These are phyloP conservation scores for Decorospora gaudefroyi DNA, from an alignment of 2,329 filamentous ascomycete genomes.

Conservation along the genomic window DNA sequence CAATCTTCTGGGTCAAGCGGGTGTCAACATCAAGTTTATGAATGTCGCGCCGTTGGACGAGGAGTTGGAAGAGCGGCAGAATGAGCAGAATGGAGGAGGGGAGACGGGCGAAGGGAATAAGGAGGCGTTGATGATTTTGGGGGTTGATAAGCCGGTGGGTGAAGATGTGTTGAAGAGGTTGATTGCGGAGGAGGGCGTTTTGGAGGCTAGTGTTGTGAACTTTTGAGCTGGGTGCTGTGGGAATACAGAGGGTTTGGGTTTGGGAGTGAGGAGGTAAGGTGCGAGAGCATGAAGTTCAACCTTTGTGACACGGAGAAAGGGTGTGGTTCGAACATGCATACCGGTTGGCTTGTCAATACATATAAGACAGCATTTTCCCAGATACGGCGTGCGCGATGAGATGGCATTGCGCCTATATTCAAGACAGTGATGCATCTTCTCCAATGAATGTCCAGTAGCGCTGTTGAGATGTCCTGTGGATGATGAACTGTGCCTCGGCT, in stretches of 20 bases:
- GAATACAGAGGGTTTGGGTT: too few relatives aligned
- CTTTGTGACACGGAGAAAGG: neutral
- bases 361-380: too few relatives aligned
- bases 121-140: constrained; percentile 82
- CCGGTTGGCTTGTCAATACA: too few relatives aligned
- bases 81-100: constrained; percentile 14
- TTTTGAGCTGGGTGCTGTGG: constrained; percentile 17
- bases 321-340: too few relatives aligned
- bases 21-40: constrained; percentile 82
- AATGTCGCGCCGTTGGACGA: constrained; percentile 65
- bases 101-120: constrained; percentile 46
- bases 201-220: constrained; percentile 60
- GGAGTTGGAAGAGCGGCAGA: constrained; percentile 34
- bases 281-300: constrained; percentile 2
- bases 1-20: constrained; percentile 67
- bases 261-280: too few relatives aligned
- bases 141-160: constrained; percentile 68
- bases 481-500: neutral
- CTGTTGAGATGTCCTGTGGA: neutral
- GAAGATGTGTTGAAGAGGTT: constrained; percentile 58
- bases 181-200: constrained; percentile 55
- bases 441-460: neutral
- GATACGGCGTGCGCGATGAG: too few relatives aligned
- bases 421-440: too few relatives aligned
- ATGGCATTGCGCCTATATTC: too few relatives aligned